Evolutionary conservation across 768 basidiomycete genomes (phyloP).

Genomic region (Grammothele lineata): DNA sequence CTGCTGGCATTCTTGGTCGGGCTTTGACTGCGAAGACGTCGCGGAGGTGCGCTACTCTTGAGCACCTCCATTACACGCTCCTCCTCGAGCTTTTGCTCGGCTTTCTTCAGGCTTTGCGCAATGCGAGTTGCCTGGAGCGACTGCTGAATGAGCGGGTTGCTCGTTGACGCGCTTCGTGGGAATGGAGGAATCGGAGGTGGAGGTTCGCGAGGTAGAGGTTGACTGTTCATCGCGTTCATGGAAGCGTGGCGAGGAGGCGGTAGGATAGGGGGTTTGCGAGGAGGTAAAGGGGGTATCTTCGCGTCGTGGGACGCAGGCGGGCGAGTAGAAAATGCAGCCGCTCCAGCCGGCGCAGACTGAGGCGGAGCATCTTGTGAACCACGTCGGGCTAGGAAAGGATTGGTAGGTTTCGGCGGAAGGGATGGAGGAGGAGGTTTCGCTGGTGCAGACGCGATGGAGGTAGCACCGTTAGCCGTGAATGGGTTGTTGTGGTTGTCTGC

Average conservation of each 20-base stretch:
- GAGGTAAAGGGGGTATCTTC: slow-evolving; percentile 44
- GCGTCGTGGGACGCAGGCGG: slow-evolving; percentile 4
- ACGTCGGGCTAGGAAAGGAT: slow-evolving; percentile 36
- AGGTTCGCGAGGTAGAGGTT: not conserved
- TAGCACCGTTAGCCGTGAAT: not conserved
- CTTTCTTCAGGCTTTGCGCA: slow-evolving; percentile 65
- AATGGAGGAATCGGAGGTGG: slow-evolving; percentile 12
- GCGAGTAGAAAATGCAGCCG: slow-evolving; percentile 7
- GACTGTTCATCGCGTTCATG: slow-evolving; percentile 8
- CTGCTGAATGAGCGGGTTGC: slow-evolving; percentile 61
- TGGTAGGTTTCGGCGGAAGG: slow-evolving; percentile 28
- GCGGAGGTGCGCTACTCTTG: slow-evolving; percentile 44
- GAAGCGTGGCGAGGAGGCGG: slow-evolving; percentile 38
- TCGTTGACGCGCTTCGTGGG: slow-evolving; percentile 16
- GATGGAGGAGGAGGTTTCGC: slow-evolving; percentile 11
- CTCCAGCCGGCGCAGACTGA: slow-evolving; percentile 11
- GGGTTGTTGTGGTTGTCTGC: not conserved
- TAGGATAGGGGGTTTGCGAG: slow-evolving; percentile 41
- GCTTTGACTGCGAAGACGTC: slow-evolving; percentile 21
- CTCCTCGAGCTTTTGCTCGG: slow-evolving; percentile 62
- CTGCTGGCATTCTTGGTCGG: slow-evolving; percentile 15
- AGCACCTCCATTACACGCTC: slow-evolving; percentile 69
- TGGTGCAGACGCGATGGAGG: slow-evolving; percentile 5
- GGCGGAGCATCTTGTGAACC: slow-evolving; percentile 19
- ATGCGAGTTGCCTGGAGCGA: slow-evolving; percentile 70